These are phyloP conservation scores for Cylindrodendrum hubeiense DNA, from an alignment of 2,329 filamentous ascomycete species.

Conservation along the genomic window DNA sequence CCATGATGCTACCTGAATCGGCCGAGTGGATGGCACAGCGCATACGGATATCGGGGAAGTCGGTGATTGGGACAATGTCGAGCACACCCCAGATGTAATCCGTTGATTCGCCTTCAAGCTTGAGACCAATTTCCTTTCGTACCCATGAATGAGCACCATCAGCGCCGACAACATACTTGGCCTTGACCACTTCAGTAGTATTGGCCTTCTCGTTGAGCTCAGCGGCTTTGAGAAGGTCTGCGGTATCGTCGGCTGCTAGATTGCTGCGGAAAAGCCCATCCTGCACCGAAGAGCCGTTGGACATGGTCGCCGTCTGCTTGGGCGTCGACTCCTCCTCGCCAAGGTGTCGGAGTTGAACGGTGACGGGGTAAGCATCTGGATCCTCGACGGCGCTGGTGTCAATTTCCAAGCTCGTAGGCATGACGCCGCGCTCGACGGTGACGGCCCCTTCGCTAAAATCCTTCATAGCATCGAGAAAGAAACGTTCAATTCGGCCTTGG, in stretches of 20 bases:
- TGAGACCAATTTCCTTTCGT: constrained; percentile 39
- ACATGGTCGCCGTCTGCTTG: constrained; percentile 26
- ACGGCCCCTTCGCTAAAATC: constrained; percentile 26
- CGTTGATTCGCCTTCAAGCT: constrained; percentile 43
- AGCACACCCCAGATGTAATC: constrained; percentile 47
- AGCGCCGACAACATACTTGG: constrained; percentile 36
- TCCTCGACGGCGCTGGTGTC: constrained; percentile 20
- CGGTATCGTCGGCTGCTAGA: constrained; percentile 27
- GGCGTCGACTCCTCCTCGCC: constrained; percentile 29
- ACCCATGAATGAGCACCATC: constrained; percentile 45
- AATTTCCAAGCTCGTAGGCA: constrained; percentile 24
- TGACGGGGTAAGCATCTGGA: constrained; percentile 28
- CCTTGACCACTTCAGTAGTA: constrained; percentile 21
- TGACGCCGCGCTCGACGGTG: constrained; percentile 27
- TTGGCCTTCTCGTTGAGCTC: constrained; percentile 29
- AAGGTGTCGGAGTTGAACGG: constrained; percentile 29
- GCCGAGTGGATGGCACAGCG: constrained; percentile 45
- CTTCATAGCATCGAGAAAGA: constrained; percentile 35
- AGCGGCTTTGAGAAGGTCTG: constrained; percentile 27
- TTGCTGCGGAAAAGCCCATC: constrained; percentile 34
- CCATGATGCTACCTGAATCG: constrained; percentile 39
- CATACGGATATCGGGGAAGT: constrained; percentile 46
- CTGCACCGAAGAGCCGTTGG: constrained; percentile 22
- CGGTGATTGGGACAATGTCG: constrained; percentile 42
- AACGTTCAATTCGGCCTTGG: constrained; percentile 39